phyloP scores from a whole-genome alignment of 768 basidiomycete genomes.

The Flagelloscypha sp. region DNA sequence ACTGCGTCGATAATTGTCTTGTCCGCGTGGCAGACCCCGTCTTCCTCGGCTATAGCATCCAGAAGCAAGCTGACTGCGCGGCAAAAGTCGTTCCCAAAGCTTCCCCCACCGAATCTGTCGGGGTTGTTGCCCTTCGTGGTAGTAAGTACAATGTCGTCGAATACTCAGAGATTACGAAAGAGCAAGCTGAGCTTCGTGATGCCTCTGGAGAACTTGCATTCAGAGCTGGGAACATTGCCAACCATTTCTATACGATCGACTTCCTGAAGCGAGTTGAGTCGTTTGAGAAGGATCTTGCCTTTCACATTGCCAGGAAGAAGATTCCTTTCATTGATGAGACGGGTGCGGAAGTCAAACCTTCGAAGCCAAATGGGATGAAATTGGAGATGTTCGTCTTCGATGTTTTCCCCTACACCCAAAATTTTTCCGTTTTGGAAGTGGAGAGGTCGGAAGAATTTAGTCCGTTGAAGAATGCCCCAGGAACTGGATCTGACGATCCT shows the following conservation, averaged over 20 bases:
- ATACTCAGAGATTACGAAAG: conserved; percentile 90
- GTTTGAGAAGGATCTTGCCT: conserved; percentile 85
- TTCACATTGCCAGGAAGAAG: conserved; percentile 98
- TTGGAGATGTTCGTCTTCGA: conserved; percentile 98
- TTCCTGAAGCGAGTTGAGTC: conserved; percentile 73
- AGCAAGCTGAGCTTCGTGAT: conserved; percentile 75
- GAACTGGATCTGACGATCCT: conserved; percentile 83
- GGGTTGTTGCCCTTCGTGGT: conserved; percentile 84
- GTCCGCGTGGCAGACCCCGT: conserved; percentile 95
- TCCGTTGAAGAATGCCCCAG: conserved; percentile 95
- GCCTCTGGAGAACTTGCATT: conserved; percentile 73
- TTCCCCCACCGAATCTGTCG: conserved; percentile 83
- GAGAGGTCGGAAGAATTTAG: conserved; percentile 87
- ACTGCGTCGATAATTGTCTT: conserved; percentile 98
- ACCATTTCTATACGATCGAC: conserved; percentile 91
- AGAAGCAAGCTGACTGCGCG: conserved; percentile 81
- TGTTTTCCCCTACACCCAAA: conserved; percentile 87
- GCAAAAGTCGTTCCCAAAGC: conserved; percentile 95
- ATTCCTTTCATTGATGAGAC: conserved; percentile 73
- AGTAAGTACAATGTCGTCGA: conserved; percentile 88
- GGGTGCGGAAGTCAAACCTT: conserved; percentile 69
- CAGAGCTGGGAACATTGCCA: conserved; percentile 95
- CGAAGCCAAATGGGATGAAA: conserved; percentile 97
- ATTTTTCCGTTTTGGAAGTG: conserved; percentile 84
- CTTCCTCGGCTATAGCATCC: conserved; percentile 92